Evolutionary conservation across 805 yeast species (phyloP).

Genomic region (Yarrowia yakushimensis): DNA sequence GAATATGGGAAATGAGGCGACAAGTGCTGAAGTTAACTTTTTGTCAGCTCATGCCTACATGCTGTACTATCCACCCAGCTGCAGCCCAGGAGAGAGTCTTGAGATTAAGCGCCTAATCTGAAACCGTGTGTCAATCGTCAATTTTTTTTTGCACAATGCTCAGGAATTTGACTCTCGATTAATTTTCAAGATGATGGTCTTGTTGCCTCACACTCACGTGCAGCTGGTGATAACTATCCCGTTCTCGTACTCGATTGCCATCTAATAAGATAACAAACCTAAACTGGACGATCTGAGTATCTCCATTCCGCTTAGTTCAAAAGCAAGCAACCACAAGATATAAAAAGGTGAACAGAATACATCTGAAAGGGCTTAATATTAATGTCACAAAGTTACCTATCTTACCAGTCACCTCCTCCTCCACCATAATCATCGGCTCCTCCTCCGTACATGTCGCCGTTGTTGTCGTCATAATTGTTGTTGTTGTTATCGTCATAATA

Average conservation of each 20-base stretch:
- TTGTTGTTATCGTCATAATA: slow-evolving; percentile 34
- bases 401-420: slow-evolving; percentile 32
- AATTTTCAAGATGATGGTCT: too few species aligned
- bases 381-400: neutral
- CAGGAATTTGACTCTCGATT: too few species aligned
- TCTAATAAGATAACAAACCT: slow-evolving; percentile 3
- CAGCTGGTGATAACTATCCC: neutral
- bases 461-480: slow-evolving; percentile 35
- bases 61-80: neutral
- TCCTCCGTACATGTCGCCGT: slow-evolving; percentile 35
- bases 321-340: too few species aligned
- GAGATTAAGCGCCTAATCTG: too few species aligned
- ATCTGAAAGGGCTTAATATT: neutral
- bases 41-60: neutral
- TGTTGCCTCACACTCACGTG: neutral
- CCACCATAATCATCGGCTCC: slow-evolving; percentile 42
- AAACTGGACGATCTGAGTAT: neutral
- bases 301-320: neutral
- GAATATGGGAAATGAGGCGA: neutral
- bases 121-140: too few species aligned
- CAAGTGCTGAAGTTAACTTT: neutral
- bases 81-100: neutral
- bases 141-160: too few species aligned
- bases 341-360: too few species aligned
- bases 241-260: neutral